These are phyloP conservation scores for Calonectria pseudoturangicola DNA, from an alignment of 2,329 filamentous ascomycete genomes.

Conservation along the genomic window DNA sequence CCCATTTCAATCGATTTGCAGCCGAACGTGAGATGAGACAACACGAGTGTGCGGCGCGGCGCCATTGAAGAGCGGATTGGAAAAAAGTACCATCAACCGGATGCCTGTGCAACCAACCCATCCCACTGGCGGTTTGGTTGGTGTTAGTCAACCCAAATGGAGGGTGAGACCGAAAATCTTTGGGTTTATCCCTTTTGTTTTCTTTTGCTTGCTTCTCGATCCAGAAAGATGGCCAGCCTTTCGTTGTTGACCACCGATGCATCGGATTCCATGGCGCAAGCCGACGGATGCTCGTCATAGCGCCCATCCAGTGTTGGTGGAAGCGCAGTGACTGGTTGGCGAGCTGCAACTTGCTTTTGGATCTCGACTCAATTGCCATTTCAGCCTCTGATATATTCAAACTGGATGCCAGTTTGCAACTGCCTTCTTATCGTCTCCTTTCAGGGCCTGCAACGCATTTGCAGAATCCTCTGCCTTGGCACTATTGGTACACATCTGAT, in stretches of 20 bases:
- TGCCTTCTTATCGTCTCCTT: not conserved
- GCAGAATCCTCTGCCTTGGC: not conserved
- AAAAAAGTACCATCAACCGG: constrained; percentile 40
- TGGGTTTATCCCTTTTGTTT: constrained; percentile 10
- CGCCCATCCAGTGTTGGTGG: not conserved
- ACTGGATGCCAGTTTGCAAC: not conserved
- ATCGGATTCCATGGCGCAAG: not conserved
- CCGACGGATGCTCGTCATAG: not conserved
- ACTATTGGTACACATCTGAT: not conserved
- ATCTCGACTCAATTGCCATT: not conserved
- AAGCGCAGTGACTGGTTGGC: not conserved
- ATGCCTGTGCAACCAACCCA: constrained; percentile 52
- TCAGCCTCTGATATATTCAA: not conserved
- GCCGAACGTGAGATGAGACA: constrained; percentile 49
- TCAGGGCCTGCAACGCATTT: not conserved
- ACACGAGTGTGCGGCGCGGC: constrained; percentile 51
- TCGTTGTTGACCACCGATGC: not conserved
- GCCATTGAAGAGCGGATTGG: constrained; percentile 32
- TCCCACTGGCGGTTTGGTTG: constrained; percentile 35
- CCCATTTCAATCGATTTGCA: constrained; percentile 44
- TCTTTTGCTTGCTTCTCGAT: constrained; percentile 16
- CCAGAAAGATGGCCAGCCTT: not conserved
- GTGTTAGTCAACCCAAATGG: constrained; percentile 28
- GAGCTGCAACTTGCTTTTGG: not conserved
- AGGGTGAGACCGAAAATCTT: constrained; percentile 18